Conservation (phyloP, 1,284 basidiomycete genomes). For the Puccinia polysora region DNA sequence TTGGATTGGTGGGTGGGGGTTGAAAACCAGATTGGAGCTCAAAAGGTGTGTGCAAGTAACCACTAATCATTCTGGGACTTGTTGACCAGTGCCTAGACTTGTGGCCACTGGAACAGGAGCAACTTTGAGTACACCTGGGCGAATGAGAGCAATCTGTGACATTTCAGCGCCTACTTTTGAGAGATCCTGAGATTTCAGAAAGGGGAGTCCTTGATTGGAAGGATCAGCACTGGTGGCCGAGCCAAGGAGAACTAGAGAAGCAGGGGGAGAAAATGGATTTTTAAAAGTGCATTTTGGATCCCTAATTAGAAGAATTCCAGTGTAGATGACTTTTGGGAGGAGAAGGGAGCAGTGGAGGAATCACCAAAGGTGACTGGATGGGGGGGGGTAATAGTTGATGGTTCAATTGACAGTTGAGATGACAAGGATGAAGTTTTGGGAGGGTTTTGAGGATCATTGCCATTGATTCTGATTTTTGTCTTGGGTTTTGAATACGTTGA, state of each 20-base stretch:
- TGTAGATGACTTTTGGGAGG: not conserved
- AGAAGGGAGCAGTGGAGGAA: conserved; percentile 4
- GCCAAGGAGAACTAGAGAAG: not conserved
- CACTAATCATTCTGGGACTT: not conserved
- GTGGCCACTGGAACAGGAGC: not conserved
- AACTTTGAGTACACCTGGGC: not conserved
- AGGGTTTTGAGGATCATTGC: too few species aligned
- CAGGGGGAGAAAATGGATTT: conserved; percentile 1
- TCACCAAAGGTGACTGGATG: too few species aligned
- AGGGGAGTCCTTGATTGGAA: not conserved
- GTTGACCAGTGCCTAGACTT: not conserved
- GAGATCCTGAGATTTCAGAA: not conserved
- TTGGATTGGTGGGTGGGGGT: not conserved
- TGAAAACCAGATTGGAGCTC: not conserved
- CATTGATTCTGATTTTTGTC: too few species aligned
- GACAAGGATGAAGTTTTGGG: too few species aligned
- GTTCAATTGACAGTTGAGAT: too few species aligned
- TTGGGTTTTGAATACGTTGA: too few species aligned
- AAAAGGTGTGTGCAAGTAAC: not conserved
- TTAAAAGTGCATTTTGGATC: not conserved
- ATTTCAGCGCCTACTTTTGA: not conserved
- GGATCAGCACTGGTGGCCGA: not conserved
- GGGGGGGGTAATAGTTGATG: not conserved
- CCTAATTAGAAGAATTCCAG: not conserved
- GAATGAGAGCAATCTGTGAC: not conserved